Base-by-base conservation (phyloP, 2,329 filamentous ascomycete genomes). In the Ophiostoma himal-ulmi region DNA sequence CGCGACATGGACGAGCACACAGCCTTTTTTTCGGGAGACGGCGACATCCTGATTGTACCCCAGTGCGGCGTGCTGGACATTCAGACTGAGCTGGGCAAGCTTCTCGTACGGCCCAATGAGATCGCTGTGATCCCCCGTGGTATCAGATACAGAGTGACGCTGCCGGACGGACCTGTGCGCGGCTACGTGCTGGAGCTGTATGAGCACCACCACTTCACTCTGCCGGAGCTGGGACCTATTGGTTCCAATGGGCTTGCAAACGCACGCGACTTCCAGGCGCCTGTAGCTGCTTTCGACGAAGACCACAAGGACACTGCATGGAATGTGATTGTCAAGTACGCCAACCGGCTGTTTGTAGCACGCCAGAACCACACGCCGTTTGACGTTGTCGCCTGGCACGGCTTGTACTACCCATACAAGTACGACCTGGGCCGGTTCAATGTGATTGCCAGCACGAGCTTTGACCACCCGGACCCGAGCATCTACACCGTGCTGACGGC, bases 1-100 rank as follows among this genome's bases (percentile, higher is more conserved):
- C 89, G 86, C 77, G 88, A 89, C 76, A 96, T 97, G 93, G 83
- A 83, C 67, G 80, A 83, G n/a, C 85, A 86, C 54, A 83, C 89
- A 68, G 92, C 92, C 0, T 96, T 94, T 78, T 96, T 94, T 82
- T 94, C 90, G 3, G 90, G 92, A 0, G 91, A 94, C 77, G 91
- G 91, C 14, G 91, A 94, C 77, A 86, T 92, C 75, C 79, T 94
- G 70, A 88, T 94, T 73, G 90, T 94, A 14, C 84, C 90, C 1
- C 91, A 94, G 77, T 86, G 91, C 73, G 91, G 91, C 2, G 83
- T 84, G 17, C 80, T 94, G 54, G 90, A 94, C 76, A 90, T 94
- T 73, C 86, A 89, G 75, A 94, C 91, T 0, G 91, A 94, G 78
- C 82, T 94, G 67, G 91, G 91, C 65, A 86, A 84, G 76, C 81